Evolutionary conservation across 106 monocot genomes (phyloP).

Genomic region (Allium fistulosum): DNA sequence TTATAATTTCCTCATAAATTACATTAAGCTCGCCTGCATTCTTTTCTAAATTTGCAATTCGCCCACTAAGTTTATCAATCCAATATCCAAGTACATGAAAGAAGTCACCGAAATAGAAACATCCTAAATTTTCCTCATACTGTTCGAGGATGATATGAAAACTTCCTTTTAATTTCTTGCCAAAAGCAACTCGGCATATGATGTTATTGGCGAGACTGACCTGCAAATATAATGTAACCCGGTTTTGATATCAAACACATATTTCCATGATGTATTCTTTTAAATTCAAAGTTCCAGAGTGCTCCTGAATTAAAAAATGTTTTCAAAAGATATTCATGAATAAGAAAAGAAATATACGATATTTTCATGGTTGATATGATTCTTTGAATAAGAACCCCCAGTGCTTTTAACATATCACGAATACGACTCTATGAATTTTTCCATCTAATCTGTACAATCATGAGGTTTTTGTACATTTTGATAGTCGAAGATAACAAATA

Average conservation of each 20-base stretch:
- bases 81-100: slow-evolving; percentile 21
- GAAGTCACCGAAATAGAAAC: slow-evolving; percentile 16
- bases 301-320: slow-evolving; percentile 1
- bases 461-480: neutral
- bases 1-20: slow-evolving; percentile 16
- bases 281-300: neutral
- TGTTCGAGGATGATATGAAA: slow-evolving; percentile 1
- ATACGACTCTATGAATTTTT: neutral
- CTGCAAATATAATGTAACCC: neutral
- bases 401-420: neutral
- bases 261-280: neutral
- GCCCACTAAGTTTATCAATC: slow-evolving; percentile 14
- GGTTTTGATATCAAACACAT: neutral
- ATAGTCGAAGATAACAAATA: slow-evolving; percentile 9
- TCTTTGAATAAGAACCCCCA: neutral
- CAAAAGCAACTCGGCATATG: slow-evolving; percentile 6
- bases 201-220: slow-evolving; percentile 3
- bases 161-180: neutral
- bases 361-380: neutral
- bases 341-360: too few species aligned
- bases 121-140: neutral
- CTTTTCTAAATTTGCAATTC: neutral
- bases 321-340: neutral
- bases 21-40: slow-evolving; percentile 8
- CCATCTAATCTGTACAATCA: slow-evolving; percentile 2